A percentile compares a stretch with the other conserved stretches of the same genome.
These are phyloP conservation scores for Phoma sp. DNA, from an alignment of 2,329 filamentous ascomycete genomes.

Conservation along the genomic window DNA sequence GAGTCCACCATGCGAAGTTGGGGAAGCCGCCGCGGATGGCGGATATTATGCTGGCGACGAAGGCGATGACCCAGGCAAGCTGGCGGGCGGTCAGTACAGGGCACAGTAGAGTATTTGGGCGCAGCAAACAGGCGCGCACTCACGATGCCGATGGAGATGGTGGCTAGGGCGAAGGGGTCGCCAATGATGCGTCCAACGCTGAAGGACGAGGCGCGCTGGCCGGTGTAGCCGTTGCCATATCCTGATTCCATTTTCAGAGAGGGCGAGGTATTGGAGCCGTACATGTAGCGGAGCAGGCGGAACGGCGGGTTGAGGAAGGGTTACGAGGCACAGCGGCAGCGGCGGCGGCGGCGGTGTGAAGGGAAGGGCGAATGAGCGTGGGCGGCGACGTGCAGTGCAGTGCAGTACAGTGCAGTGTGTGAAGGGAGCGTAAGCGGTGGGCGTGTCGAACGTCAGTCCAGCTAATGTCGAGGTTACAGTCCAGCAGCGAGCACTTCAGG, in stretches of 20 bases:
- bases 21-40: constrained; percentile 68
- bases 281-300: constrained; percentile 65
- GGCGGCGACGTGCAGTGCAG: neutral
- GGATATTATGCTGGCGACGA: constrained; percentile 82
- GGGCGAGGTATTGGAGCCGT: constrained; percentile 74
- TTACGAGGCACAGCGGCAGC: neutral
- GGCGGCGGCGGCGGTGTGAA: constrained; percentile 15
- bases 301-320: neutral
- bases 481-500: constrained; percentile 3
- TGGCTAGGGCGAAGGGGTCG: constrained; percentile 94
- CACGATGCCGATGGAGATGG: constrained; percentile 89
- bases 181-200: constrained; percentile 89
- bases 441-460: constrained; percentile 17
- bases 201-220: constrained; percentile 58
- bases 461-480: constrained; percentile 5
- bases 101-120: constrained; percentile 3
- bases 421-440: neutral
- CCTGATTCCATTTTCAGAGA: constrained; percentile 82
- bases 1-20: constrained; percentile 90
- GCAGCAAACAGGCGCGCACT: constrained; percentile 56
- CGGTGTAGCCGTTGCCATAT: constrained; percentile 51
- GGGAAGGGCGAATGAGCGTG: constrained; percentile 15
- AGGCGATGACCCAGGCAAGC: constrained; percentile 95
- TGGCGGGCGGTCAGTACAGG: constrained; percentile 50
- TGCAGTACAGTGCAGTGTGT: neutral